Evolutionary conservation across 1,139 yeast species (phyloP).

Genomic region (Nadsonia commutata): DNA sequence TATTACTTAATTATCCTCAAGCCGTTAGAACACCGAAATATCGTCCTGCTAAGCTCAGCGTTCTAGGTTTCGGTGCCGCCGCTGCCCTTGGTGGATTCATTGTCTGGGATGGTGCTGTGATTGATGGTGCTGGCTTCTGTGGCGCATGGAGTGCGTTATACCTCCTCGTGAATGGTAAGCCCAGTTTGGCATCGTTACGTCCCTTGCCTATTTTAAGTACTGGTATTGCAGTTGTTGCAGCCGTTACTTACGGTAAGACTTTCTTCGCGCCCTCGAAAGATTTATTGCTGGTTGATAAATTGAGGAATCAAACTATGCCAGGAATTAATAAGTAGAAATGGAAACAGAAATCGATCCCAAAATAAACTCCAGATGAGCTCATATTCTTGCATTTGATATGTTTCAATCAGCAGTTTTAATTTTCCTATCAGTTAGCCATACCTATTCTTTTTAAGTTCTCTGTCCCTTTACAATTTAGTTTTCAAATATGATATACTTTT

Average conservation of each 20-base stretch:
- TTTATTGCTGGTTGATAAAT: background rate
- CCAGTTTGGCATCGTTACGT: conserved; percentile 29
- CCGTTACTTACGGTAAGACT: conserved; percentile 52
- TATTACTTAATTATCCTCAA: background rate
- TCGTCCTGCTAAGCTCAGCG: conserved; percentile 33
- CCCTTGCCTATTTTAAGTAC: conserved; percentile 48
- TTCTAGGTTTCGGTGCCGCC: conserved; percentile 51
- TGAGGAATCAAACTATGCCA: background rate
- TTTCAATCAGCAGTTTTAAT: too few relatives aligned
- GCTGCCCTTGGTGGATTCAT: conserved; percentile 66
- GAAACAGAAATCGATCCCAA: too few relatives aligned
- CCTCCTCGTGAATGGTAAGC: conserved; percentile 54
- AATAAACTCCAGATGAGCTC: too few relatives aligned
- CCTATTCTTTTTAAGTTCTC: too few relatives aligned
- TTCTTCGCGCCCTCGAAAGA: conserved; percentile 31
- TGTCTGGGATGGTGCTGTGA: conserved; percentile 63
- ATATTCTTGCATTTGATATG: too few relatives aligned
- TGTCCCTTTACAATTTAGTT: too few relatives aligned
- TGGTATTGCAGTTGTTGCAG: conserved; percentile 46
- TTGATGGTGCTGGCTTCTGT: conserved; percentile 77
- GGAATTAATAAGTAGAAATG: background rate
- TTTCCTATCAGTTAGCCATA: too few relatives aligned
- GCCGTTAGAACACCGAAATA: conserved; percentile 11
- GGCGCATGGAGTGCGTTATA: conserved; percentile 74
- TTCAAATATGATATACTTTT: too few relatives aligned